These are phyloP conservation scores for Lyophyllum semitale DNA, from an alignment of 768 basidiomycete genomes.

Conservation along the genomic window DNA sequence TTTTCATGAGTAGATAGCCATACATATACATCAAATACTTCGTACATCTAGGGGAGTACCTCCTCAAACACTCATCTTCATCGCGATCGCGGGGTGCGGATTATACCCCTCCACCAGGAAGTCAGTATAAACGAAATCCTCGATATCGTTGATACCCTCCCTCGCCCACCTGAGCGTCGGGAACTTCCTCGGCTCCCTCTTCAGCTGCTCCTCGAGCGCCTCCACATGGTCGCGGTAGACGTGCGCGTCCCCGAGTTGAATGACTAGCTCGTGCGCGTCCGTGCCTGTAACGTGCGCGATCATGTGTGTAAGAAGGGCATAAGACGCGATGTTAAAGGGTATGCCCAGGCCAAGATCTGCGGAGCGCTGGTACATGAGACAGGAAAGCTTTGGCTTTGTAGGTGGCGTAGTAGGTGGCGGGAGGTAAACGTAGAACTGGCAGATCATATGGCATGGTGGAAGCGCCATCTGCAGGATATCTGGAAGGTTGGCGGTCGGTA, in stretches of 20 bases:
- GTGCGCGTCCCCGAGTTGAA: slow-evolving; percentile 97
- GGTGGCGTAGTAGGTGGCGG: slow-evolving; percentile 53
- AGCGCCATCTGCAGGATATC: slow-evolving; percentile 95
- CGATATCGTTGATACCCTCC: slow-evolving; percentile 66
- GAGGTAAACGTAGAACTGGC: slow-evolving; percentile 97
- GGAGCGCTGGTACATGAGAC: slow-evolving; percentile 97
- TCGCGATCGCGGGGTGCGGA: slow-evolving; percentile 57
- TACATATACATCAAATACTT: neutral
- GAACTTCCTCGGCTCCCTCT: slow-evolving; percentile 77
- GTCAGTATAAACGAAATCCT: slow-evolving; percentile 80
- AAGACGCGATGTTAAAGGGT: slow-evolving; percentile 99
- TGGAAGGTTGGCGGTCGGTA: slow-evolving; percentile 28
- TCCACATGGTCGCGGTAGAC: slow-evolving; percentile 92
- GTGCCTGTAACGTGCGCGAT: slow-evolving; percentile 91
- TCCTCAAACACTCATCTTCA: slow-evolving; percentile 5
- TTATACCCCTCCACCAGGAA: slow-evolving; percentile 87
- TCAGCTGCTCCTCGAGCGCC: slow-evolving; percentile 81
- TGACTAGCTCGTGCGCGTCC: slow-evolving; percentile 84
- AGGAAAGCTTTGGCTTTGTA: slow-evolving; percentile 76
- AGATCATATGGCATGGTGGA: slow-evolving; percentile 98
- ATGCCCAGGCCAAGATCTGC: slow-evolving; percentile 97
- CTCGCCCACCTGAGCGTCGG: slow-evolving; percentile 79
- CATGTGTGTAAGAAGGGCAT: slow-evolving; percentile 96
- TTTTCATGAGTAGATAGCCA: no score
- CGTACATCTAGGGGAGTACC: neutral